Evolutionary conservation across 192 early-diverging fungal species (phyloP).

Genomic region (Pilaira anomala): DNA sequence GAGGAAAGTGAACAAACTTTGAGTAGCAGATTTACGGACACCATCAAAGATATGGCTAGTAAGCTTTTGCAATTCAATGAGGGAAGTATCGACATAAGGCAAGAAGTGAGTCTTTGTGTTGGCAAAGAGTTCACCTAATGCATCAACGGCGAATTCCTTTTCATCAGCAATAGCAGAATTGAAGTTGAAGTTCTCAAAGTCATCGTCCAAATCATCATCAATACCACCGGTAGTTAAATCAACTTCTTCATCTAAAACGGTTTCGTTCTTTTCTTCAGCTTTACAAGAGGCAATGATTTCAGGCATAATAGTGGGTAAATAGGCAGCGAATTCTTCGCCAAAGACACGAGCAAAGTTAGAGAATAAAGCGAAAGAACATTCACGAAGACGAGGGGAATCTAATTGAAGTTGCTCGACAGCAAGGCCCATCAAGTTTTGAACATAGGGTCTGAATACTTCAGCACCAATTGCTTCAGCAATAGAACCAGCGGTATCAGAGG

Average conservation of each 20-base stretch:
- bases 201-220: slow-evolving; percentile 55
- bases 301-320: slow-evolving; percentile 74
- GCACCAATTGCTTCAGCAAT: slow-evolving; percentile 86
- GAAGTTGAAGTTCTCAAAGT: slow-evolving; percentile 57
- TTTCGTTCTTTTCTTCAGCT: slow-evolving; percentile 62
- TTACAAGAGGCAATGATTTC: slow-evolving; percentile 76
- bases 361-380: slow-evolving; percentile 87
- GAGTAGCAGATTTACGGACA: slow-evolving; percentile 74
- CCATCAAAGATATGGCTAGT: slow-evolving; percentile 77
- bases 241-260: slow-evolving; percentile 33
- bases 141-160: slow-evolving; percentile 89
- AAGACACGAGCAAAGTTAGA: slow-evolving; percentile 79
- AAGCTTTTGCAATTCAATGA: slow-evolving; percentile 64
- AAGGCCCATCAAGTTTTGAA: slow-evolving; percentile 71
- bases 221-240: slow-evolving; percentile 45
- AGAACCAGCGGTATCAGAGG: slow-evolving; percentile 80
- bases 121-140: slow-evolving; percentile 83
- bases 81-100: slow-evolving; percentile 75
- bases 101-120: slow-evolving; percentile 71
- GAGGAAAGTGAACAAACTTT: slow-evolving; percentile 72
- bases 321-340: slow-evolving; percentile 77
- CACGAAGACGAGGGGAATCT: slow-evolving; percentile 70
- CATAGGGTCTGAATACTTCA: slow-evolving; percentile 73
- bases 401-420: slow-evolving; percentile 76
- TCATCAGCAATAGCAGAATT: slow-evolving; percentile 86